These are phyloP conservation scores for Kodamaea leandrae DNA, from an alignment of 805 yeast species.

Conservation along the genomic window DNA sequence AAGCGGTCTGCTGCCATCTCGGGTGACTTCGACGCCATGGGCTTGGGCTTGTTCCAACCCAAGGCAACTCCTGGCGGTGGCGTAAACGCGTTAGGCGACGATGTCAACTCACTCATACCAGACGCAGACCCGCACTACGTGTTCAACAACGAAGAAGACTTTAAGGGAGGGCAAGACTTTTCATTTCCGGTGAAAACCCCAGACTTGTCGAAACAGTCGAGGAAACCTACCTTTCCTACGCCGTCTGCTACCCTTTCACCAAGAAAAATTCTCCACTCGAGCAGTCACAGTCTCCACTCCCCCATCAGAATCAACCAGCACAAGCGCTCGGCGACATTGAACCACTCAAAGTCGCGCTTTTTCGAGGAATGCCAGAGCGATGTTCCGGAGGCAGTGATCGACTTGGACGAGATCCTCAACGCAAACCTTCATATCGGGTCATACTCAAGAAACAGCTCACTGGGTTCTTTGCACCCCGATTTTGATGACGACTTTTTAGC, in stretches of 20 bases:
- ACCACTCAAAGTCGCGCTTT: conserved; percentile 21
- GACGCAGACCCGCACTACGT: conserved; percentile 20
- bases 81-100: background rate
- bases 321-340: conserved; percentile 18
- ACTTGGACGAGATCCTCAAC: conserved; percentile 37
- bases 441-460: conserved; percentile 7
- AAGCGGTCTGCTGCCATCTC: conserved; percentile 85
- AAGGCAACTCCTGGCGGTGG: conserved; percentile 13
- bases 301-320: conserved; percentile 30
- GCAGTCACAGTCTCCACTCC: conserved; percentile 26
- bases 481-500: conserved; percentile 29
- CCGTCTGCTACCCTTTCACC: conserved; percentile 7
- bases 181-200: conserved; percentile 29
- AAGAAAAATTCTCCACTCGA: conserved; percentile 12
- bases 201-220: conserved; percentile 14
- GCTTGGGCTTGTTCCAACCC: conserved; percentile 35
- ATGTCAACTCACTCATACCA: background rate
- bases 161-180: conserved; percentile 21
- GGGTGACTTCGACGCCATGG: conserved; percentile 68
- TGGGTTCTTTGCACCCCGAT: conserved; percentile 14
- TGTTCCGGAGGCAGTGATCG: conserved; percentile 40
- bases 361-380: conserved; percentile 32
- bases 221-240: conserved; percentile 3
- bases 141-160: conserved; percentile 39
- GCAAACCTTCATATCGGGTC: conserved; percentile 30